Evolutionary conservation across 768 basidiomycete species (phyloP), one percentile per base, ranked within the genome.

Genomic region (Dentipellis sp.): DNA sequence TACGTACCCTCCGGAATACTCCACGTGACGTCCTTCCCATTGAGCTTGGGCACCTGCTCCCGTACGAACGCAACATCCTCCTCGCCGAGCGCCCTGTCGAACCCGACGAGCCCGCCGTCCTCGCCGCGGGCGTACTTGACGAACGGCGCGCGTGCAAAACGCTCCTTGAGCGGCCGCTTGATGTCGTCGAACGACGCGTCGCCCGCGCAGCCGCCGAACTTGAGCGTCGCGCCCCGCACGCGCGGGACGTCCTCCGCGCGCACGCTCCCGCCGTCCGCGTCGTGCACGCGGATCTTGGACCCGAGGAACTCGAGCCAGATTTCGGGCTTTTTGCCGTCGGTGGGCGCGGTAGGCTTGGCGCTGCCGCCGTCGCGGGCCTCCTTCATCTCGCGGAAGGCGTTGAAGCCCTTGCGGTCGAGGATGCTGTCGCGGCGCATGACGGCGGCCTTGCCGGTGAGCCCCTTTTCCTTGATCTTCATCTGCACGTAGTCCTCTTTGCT

Each of bases 391-490:
- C 76, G 75, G 75, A 93, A 93, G 14, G 91, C 91, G 64, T 92
- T 85, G 72, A 93, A 93, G 10, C 84, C 84, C 51, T 69, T 68
- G 42, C 69, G 63, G 4, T 77, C 70, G 52, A 84, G 70, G 52
- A 84, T 78, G 48, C 67, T 66, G 45, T 85, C 81, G 58, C 78
- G 79, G 59, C 82, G 79, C 59, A 79, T 71, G 46, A 74, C 73
- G 12, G 86, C 86, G 14, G 81, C 78, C 62, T 82, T 88, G 23
- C 87, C 88, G 1, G 78, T 82, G 47, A 97, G 78, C 10, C 91
- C 92, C 70, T 97, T 94, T 72, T 95, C 91, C 68, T 91, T 86
- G 70, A 94, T 88, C 73, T 97, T 97, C 93, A 94, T 94, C 61
- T 91, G 83, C 63, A 92, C 92, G 68, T 97, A 97, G 8, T 76